A percentile compares a stretch with the other conserved stretches of the same genome.
Evolutionary conservation across 2,329 filamentous ascomycete genomes (phyloP).

Genomic region (Proliferodiscus dingleyae): DNA sequence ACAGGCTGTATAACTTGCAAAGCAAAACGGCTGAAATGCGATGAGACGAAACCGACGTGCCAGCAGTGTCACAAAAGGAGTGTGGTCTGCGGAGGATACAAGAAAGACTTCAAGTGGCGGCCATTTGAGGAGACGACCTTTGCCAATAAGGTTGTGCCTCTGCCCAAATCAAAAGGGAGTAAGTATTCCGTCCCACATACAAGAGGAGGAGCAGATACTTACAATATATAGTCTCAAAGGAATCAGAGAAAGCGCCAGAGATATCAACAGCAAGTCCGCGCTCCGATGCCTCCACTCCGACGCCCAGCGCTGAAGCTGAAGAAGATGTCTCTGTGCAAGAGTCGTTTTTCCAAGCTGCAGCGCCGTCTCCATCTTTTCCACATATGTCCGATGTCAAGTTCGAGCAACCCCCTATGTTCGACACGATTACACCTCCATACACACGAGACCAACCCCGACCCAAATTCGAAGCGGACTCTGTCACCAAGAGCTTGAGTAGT

Average conservation of each 20-base stretch:
- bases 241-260: slow-evolving; percentile 20
- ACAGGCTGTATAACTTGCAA: slow-evolving; percentile 71
- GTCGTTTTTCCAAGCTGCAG: slow-evolving; percentile 27
- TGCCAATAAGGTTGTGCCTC: slow-evolving; percentile 34
- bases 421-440: slow-evolving; percentile 29
- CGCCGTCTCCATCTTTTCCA: slow-evolving; percentile 18
- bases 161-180: slow-evolving; percentile 24
- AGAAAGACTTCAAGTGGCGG: slow-evolving; percentile 72
- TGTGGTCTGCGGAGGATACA: slow-evolving; percentile 66
- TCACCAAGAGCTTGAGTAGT: slow-evolving; percentile 33
- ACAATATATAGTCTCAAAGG: slow-evolving; percentile 22
- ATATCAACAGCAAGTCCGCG: slow-evolving; percentile 1
- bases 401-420: slow-evolving; percentile 27
- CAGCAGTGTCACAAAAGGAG: slow-evolving; percentile 61
- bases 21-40: slow-evolving; percentile 67
- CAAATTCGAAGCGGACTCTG: slow-evolving; percentile 31
- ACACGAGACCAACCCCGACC: slow-evolving; percentile 24
- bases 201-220: slow-evolving; percentile 6
- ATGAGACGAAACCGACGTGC: slow-evolving; percentile 65
- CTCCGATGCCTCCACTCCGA: slow-evolving; percentile 26
- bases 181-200: slow-evolving; percentile 2
- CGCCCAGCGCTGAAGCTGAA: slow-evolving; percentile 20
- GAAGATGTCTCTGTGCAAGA: slow-evolving; percentile 28
- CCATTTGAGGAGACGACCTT: slow-evolving; percentile 62
- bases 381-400: slow-evolving; percentile 22